Base-by-base conservation (phyloP, 2,329 filamentous ascomycete species). In the Myriangium duriaei region DNA sequence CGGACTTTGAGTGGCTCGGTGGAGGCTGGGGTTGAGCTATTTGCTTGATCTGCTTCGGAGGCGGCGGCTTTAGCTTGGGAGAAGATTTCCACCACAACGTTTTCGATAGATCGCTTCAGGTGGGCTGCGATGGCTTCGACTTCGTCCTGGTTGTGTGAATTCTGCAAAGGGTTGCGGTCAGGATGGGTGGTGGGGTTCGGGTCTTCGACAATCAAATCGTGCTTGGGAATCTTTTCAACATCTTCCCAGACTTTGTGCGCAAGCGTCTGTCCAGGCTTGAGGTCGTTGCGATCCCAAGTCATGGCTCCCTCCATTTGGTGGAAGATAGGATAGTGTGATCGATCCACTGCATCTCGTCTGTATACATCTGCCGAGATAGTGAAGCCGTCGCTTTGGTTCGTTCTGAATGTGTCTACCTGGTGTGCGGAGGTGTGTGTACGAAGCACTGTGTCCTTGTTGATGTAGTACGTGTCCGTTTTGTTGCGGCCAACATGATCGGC, bases 281-380 rank as follows among this genome's bases (percentile, higher is more conserved):
- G 72, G 55, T 64, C 70, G 17, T 56, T 67, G 7, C 84, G 74
- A 54, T 91, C 81, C 88, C 91, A 98, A 38, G 86, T 79, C 49
- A 81, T 72, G 6, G 88, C 88, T 10, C 86, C 88, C 59, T 98
- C 91, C 87, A 96, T 96, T 63, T 98, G 91, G 62, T 98, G 91
- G 60, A 98, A 98, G 42, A 93, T 76, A 0, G 91, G 91, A 61
- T 96, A 96, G 62, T 98, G 91, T 49, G 80, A 91, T 40, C 83
- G 76, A 61, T 98, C 91, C 52, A 98, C 81, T 40, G 88, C 87
- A 71, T 98, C 91, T 47, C 91, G 74, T 30, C 91, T 76, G 60
- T 96, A 98, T 12, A 98, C 91, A 57, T 98, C 91, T 15, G 88
- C 91, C 42, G 81, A 81, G 55, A 98, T 82, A 21, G 93, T 80